Base-by-base conservation (phyloP, 208 protist genomes). In the Crithidia sp. region DNA sequence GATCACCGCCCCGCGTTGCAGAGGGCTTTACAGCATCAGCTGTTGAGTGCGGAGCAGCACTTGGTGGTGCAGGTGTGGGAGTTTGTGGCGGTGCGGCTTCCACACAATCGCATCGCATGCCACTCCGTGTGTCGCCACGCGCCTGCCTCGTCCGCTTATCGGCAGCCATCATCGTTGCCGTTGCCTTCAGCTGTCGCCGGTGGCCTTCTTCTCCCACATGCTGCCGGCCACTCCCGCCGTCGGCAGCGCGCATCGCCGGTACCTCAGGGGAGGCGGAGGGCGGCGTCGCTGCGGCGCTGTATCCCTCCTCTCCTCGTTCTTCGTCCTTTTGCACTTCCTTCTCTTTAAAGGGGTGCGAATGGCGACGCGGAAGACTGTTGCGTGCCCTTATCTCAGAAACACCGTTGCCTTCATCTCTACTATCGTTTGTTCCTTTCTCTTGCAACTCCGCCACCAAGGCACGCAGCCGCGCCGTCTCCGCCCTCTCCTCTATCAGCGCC, bases 381-480 rank as follows among this genome's bases (percentile, higher is more conserved):
- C 28, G 28, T 28, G 28, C 28, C 28, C 28, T 28, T 1, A 28
- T 28, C 1, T 28, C 28, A 28, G 28, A 28, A 28, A 1, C 28
- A 28, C 1, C 1, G 28, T 28, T 28, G 28, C 28, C 28, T 28
- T 28, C 28, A 28, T 28, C 28, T 28, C 28, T 28, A 28, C 28
- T 28, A 28, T 28, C 28, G 28, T 28, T 28, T 28, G 28, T 28
- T 28, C 28, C 28, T 28, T 28, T 28, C 28, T 28, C 17, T 17
- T 72, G 64, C 43, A 78, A 52, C 56, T 62, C 13, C 7, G 61
- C 47, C 13, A 78, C 17, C n/a, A 54, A 16, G 4, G 52, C 40
- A 2, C 73, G 73, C 50, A 78, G 55, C 56, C 45, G 49, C 41
- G 54, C 66, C 1, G 36, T 68, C 7, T 57, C 59, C 39, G 55